phyloP scores from a whole-genome alignment of 129 eudicot genomes.

The Escallonia rubra region DNA sequence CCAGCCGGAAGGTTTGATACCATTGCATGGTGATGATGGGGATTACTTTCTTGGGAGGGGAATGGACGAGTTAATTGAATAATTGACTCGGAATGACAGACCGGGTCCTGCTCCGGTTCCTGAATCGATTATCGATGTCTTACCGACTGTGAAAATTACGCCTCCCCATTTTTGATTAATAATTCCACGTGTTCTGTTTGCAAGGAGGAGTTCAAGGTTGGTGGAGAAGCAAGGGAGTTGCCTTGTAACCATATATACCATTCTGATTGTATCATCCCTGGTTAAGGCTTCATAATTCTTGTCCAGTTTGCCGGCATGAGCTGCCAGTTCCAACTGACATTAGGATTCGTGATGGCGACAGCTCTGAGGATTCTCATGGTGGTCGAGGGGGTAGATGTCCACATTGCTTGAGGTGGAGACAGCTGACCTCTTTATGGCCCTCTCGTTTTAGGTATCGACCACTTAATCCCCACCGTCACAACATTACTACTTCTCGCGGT shows the following conservation, averaged over 20 bases:
- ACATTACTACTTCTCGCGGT: conserved; percentile 12
- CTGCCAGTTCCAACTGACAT: neutral
- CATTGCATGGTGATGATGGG: conserved; percentile 55
- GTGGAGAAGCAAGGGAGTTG: conserved; percentile 30
- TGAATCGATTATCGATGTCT: conserved; percentile 47
- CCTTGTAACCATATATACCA: conserved; percentile 29
- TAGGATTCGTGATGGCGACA: neutral
- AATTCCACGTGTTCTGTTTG: conserved; percentile 12
- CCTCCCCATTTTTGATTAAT: too few species aligned
- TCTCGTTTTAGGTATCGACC: conserved; percentile 52
- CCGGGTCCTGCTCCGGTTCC: conserved; percentile 73
- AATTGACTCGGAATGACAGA: conserved; percentile 70
- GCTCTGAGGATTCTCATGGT: neutral
- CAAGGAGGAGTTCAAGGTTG: conserved; percentile 22
- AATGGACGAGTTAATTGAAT: conserved; percentile 53
- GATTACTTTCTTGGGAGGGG: conserved; percentile 63
- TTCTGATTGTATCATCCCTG: conserved; percentile 38
- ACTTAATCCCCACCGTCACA: conserved; percentile 15
- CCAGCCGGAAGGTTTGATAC: conserved; percentile 15
- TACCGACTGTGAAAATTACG: neutral
- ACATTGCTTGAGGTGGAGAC: conserved; percentile 53
- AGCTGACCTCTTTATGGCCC: conserved; percentile 53
- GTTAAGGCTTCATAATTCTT: conserved; percentile 26
- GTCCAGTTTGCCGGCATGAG: conserved; percentile 38
- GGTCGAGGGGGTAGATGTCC: conserved; percentile 14